A percentile compares a stretch with the other conserved stretches of the same genome.
Conservation (phyloP, 2,329 filamentous ascomycete genomes). For the Juglanconis sp. region DNA sequence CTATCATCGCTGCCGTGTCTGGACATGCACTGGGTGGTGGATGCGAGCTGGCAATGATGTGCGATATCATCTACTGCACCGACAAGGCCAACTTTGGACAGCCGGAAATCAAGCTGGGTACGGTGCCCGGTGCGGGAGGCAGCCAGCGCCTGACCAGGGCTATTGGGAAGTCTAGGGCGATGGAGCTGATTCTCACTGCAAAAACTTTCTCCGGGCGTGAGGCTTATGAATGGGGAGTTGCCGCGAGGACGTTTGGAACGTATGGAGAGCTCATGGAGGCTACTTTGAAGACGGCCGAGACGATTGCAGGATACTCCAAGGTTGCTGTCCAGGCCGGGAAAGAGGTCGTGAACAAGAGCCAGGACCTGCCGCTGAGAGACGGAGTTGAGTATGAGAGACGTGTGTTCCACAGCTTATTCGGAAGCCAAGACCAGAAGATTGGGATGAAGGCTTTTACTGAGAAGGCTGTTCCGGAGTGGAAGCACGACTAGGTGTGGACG, state of each 20-base stretch:
- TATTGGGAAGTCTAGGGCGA: slow-evolving; percentile 79
- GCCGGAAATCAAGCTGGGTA: slow-evolving; percentile 93
- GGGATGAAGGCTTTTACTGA: slow-evolving; percentile 93
- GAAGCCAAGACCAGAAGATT: slow-evolving; percentile 94
- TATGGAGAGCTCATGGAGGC: slow-evolving; percentile 81
- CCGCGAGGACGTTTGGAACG: slow-evolving; percentile 74
- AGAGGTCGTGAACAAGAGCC: slow-evolving; percentile 99
- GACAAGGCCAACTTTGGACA: slow-evolving; percentile 87
- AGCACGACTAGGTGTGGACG: slow-evolving; percentile 55
- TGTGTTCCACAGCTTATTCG: slow-evolving; percentile 90
- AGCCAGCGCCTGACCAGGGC: slow-evolving; percentile 83
- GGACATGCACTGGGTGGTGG: slow-evolving; percentile 93
- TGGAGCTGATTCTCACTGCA: slow-evolving; percentile 88
- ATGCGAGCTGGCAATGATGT: slow-evolving; percentile 97
- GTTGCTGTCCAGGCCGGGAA: slow-evolving; percentile 89
- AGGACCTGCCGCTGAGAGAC: slow-evolving; percentile 82
- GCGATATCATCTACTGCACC: slow-evolving; percentile 90
- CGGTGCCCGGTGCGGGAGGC: slow-evolving; percentile 87
- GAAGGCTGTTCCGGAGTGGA: slow-evolving; percentile 93
- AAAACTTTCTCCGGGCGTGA: slow-evolving; percentile 79
- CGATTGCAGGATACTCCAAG: slow-evolving; percentile 80
- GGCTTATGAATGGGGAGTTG: slow-evolving; percentile 87
- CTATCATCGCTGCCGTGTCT: slow-evolving; percentile 89
- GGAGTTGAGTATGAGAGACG: slow-evolving; percentile 93
- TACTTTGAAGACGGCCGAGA: slow-evolving; percentile 79